These are phyloP conservation scores for Rasamsonia emersonii DNA, from an alignment of 2,329 filamentous ascomycete species.

Conservation along the genomic window DNA sequence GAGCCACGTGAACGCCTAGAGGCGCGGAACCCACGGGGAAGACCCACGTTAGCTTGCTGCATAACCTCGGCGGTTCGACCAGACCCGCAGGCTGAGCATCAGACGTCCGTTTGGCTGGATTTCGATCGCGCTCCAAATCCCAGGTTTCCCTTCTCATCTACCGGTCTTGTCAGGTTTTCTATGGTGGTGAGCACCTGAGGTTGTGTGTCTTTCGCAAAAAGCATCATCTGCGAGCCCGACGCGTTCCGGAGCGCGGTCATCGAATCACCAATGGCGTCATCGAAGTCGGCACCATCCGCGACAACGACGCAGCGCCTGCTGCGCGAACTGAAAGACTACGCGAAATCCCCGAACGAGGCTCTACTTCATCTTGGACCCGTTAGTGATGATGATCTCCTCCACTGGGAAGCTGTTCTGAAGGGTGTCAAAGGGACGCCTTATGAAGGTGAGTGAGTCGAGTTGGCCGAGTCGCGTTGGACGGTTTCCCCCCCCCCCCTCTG, in stretches of 20 bases:
- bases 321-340: conserved; percentile 53
- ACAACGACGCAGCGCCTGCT: conserved; percentile 51
- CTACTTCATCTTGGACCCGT: conserved; percentile 49
- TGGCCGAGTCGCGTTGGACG: neutral
- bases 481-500: no score
- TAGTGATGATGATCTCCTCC: conserved; percentile 49
- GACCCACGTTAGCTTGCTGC: conserved; percentile 5
- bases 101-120: no score
- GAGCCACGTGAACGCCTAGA: conserved; percentile 2
- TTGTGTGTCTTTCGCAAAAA: no score
- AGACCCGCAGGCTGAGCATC: neutral
- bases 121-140: no score
- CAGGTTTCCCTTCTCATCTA: neutral
- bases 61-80: conserved; percentile 3
- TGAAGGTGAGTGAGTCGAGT: conserved; percentile 39
- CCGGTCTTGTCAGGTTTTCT: neutral
- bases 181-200: no score
- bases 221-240: no score
- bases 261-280: conserved; percentile 17
- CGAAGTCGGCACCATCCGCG: conserved; percentile 14
- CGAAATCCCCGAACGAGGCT: conserved; percentile 47
- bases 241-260: no score
- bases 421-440: conserved; percentile 52
- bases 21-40: conserved; percentile 4
- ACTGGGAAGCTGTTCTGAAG: conserved; percentile 53